A percentile compares a stretch with the other conserved stretches of the same genome.
These are phyloP conservation scores for Vigna mungo DNA, from an alignment of 306 rosid species.

Conservation along the genomic window DNA sequence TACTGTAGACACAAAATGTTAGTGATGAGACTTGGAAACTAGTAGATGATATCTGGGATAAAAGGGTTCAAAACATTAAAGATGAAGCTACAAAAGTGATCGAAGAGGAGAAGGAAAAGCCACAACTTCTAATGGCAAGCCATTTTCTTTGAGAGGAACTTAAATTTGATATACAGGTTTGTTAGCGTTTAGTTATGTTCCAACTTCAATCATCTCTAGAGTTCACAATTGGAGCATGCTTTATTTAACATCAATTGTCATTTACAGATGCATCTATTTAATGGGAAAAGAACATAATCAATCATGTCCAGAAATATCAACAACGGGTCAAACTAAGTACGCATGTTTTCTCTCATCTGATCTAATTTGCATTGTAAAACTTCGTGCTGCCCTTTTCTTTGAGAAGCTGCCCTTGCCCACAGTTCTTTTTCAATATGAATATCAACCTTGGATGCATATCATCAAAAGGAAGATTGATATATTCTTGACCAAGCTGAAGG, in stretches of 20 bases:
- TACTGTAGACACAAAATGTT: slow-evolving; percentile 76
- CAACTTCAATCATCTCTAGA: slow-evolving; percentile 2
- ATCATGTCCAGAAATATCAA: slow-evolving; percentile 2
- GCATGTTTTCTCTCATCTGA: not conserved
- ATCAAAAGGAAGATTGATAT: slow-evolving; percentile 30
- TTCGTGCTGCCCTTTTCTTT: slow-evolving; percentile 1
- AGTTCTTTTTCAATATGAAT: slow-evolving; percentile 23
- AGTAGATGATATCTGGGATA: slow-evolving; percentile 88
- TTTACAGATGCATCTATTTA: slow-evolving; percentile 27
- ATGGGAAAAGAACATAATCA: slow-evolving; percentile 21
- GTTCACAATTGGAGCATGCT: slow-evolving; percentile 37
- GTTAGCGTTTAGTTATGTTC: slow-evolving; percentile 31
- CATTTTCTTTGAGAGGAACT: slow-evolving; percentile 78
- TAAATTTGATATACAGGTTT: slow-evolving; percentile 41
- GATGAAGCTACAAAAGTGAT: slow-evolving; percentile 69
- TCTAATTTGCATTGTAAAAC: slow-evolving; percentile 24
- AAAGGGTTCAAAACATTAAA: slow-evolving; percentile 71
- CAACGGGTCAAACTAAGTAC: slow-evolving; percentile 28
- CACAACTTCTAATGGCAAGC: slow-evolving; percentile 89
- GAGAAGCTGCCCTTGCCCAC: slow-evolving; percentile 16
- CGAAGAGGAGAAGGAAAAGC: slow-evolving; percentile 83
- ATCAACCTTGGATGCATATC: slow-evolving; percentile 23
- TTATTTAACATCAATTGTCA: slow-evolving; percentile 28
- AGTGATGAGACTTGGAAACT: slow-evolving; percentile 96
- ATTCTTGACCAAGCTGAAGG: slow-evolving; percentile 29